phyloP scores from a whole-genome alignment of 1,284 basidiomycete species.

The Boletellus deceptivus region DNA sequence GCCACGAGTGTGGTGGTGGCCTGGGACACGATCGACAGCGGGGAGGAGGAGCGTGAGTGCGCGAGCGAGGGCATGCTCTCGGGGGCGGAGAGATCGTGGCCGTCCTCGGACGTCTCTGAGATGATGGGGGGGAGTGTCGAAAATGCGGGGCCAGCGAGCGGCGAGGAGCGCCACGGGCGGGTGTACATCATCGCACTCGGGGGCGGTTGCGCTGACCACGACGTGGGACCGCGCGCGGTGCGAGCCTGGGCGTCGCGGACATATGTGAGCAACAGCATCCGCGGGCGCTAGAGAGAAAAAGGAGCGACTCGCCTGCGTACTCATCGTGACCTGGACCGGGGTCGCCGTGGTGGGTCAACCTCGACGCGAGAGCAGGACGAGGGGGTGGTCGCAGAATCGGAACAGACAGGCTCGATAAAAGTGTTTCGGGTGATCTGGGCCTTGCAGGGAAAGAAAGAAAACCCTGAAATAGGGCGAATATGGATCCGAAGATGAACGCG shows the following conservation, averaged over 20 bases:
- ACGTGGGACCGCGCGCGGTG: slow-evolving; percentile 12
- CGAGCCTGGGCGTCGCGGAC: slow-evolving; percentile 12
- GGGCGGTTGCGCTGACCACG: slow-evolving; percentile 13
- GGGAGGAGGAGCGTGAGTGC: slow-evolving; percentile 10
- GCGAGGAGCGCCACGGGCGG: slow-evolving; percentile 31
- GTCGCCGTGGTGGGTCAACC: slow-evolving; percentile 1
- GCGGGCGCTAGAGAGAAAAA: not conserved
- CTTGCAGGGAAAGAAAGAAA: slow-evolving; percentile 1
- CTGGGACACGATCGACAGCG: slow-evolving; percentile 22
- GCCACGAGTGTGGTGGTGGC: slow-evolving; percentile 9
- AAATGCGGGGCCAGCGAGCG: slow-evolving; percentile 16
- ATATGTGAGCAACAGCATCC: not conserved
- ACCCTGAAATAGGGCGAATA: not conserved
- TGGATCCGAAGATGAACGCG: slow-evolving; percentile 16
- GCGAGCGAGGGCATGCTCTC: not conserved
- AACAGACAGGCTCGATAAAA: not conserved
- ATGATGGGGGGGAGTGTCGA: slow-evolving; percentile 26
- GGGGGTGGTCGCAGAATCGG: not conserved
- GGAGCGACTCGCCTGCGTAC: slow-evolving; percentile 13
- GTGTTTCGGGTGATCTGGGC: slow-evolving; percentile 1
- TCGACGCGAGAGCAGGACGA: not conserved
- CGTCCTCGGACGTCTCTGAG: slow-evolving; percentile 21
- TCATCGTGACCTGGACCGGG: not conserved
- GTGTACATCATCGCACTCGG: slow-evolving; percentile 11
- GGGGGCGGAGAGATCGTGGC: not conserved